These are phyloP conservation scores for Kwoniella shandongensis DNA, from an alignment of 768 basidiomycete genomes.

Conservation along the genomic window DNA sequence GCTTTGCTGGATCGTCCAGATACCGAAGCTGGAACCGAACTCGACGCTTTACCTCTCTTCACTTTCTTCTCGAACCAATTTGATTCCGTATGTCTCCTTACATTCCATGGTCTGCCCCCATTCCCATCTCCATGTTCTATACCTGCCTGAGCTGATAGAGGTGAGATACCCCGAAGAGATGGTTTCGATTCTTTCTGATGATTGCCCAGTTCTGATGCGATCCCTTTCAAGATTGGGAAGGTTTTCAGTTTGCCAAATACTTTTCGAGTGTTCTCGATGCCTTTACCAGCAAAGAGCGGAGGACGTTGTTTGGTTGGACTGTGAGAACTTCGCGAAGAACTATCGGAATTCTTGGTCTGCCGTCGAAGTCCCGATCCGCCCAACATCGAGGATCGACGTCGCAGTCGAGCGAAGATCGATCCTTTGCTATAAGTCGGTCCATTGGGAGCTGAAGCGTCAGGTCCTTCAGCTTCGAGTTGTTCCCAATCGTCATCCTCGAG, in stretches of 20 bases:
- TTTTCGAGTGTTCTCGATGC: conserved; percentile 26
- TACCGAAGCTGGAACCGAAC: too few species aligned
- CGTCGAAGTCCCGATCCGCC: conserved; percentile 17
- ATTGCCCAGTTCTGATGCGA: not conserved
- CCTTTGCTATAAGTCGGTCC: conserved; percentile 1
- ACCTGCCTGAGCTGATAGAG: too few species aligned
- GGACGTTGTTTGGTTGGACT: conserved; percentile 24
- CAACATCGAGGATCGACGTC: conserved; percentile 21
- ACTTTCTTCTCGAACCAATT: too few species aligned
- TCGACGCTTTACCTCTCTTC: too few species aligned
- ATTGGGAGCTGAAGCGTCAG: conserved; percentile 24
- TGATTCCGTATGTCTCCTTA: too few species aligned
- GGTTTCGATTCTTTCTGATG: too few species aligned
- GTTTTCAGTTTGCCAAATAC: conserved; percentile 31
- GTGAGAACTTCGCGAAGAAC: conserved; percentile 4
- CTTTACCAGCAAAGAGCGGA: conserved; percentile 8
- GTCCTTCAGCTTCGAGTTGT: conserved; percentile 16
- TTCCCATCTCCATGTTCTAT: too few species aligned
- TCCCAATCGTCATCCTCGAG: conserved; percentile 49
- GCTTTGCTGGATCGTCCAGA: too few species aligned
- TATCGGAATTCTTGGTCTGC: conserved; percentile 20
- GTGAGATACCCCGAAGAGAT: too few species aligned
- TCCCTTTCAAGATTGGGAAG: conserved; percentile 21
- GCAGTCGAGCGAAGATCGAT: conserved; percentile 29
- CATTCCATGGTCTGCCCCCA: too few species aligned